Base-by-base conservation (phyloP, 2,329 filamentous ascomycete genomes). In the Catunica adiposa region DNA sequence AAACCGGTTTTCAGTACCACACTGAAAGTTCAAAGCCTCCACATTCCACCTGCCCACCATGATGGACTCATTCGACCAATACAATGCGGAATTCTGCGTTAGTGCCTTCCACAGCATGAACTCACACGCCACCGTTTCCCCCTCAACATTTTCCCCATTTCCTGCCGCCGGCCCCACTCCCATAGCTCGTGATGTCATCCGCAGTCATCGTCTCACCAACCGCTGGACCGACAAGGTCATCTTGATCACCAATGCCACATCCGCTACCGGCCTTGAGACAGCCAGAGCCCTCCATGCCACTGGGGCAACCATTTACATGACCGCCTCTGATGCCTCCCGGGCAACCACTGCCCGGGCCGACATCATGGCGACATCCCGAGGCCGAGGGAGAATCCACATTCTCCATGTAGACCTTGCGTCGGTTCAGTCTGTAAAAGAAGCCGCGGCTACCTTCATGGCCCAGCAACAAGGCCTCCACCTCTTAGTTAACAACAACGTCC, bases 41-140 rank as follows among this genome's bases (percentile, higher is more conserved):
- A 47, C 22, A 47, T 20, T 14, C 9, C 14, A 23, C 20, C 48
- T n/a, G 6, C 48, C 48, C 48, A 31, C n/a, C 9, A 51, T 51
- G 48, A 51, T 51, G 22, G 48, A 51, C 26, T 20, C 48, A 51
- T 51, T 51, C 15, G 17, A 15, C 25, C 48, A 22, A 26, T 51
- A 51, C 48, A 51, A 51, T 25, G 25, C 48, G 9, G 25, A 31
- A 22, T 51, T 34, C 48, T 51, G 40, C 40, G 40, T 44, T 7
- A 44, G 40, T 17, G 40, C 40, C 15, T 44, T 44, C n/a, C 40
- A 44, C 40, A 44, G 20, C 40, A 44, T 44, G 40, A 11, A 44
- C n/a, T 44, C 40, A 17, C 40, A 44, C 40, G 40, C 8, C 20
- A n/a, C 40, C 20, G 11, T n/a, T n/a, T 44, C 20, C 11, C 20